phyloP scores from a whole-genome alignment of 2,329 filamentous ascomycete genomes.

The Colletotrichum tropicale region DNA sequence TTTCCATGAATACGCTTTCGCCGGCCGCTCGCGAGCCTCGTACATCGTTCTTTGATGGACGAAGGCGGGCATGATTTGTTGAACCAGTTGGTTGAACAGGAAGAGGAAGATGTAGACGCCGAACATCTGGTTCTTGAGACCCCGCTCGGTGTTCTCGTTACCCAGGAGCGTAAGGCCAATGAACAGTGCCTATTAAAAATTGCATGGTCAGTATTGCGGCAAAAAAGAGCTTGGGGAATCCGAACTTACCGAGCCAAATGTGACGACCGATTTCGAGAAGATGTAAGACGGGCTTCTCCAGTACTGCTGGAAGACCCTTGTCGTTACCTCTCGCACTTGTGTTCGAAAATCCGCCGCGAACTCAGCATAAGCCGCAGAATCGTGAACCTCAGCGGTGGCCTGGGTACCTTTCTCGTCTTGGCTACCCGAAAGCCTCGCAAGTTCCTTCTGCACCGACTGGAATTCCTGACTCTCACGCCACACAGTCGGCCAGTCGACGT shows the following conservation, averaged over 20 bases:
- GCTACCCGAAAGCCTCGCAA: constrained; percentile 10
- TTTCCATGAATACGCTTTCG: constrained; percentile 72
- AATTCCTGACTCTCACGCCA: constrained; percentile 49
- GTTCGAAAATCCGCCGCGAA: constrained; percentile 70
- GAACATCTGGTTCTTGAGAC: constrained; percentile 70
- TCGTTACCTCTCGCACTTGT: constrained; percentile 65
- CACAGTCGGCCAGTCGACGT: constrained; percentile 50
- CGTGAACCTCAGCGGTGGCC: not conserved
- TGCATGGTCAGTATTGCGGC: not conserved
- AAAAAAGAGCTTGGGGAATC: not conserved
- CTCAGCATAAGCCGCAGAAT: not conserved
- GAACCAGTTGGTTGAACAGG: constrained; percentile 47
- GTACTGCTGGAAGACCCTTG: constrained; percentile 77
- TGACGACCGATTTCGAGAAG: constrained; percentile 69
- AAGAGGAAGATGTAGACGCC: constrained; percentile 68
- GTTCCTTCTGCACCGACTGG: constrained; percentile 16
- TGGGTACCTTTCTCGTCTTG: not conserved
- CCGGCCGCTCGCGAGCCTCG: constrained; percentile 68
- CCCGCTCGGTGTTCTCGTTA: constrained; percentile 59
- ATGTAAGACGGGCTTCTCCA: constrained; percentile 80
- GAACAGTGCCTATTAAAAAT: constrained; percentile 52
- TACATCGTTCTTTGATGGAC: constrained; percentile 68
- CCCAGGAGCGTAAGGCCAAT: constrained; percentile 69
- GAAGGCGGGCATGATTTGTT: constrained; percentile 69
- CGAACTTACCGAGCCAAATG: constrained; percentile 42